A percentile compares a stretch with the other conserved stretches of the same genome.
Evolutionary conservation across 352 stramenopile species (phyloP).

Genomic region (Pythium sukuiense): DNA sequence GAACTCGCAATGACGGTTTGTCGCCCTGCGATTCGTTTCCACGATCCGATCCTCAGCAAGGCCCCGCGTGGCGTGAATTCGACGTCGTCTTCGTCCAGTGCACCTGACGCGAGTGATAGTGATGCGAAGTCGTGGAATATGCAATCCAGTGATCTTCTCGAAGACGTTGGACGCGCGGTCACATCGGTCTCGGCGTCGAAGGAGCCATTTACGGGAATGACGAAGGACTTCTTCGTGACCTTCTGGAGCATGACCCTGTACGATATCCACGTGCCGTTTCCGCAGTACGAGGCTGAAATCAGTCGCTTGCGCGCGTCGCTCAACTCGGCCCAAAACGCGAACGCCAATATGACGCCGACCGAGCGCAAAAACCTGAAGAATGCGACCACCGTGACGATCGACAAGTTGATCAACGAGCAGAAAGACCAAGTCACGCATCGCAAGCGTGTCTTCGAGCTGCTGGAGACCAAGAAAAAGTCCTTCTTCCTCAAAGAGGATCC

Average conservation of each 20-base stretch:
- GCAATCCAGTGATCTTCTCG: conserved; percentile 52
- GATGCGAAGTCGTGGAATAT: conserved; percentile 56
- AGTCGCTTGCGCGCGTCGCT: conserved; percentile 63
- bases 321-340: conserved; percentile 27
- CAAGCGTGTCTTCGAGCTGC: conserved; percentile 77
- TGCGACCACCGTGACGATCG: conserved; percentile 73
- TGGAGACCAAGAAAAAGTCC: conserved; percentile 66
- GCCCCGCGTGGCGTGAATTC: conserved; percentile 66
- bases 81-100: conserved; percentile 15
- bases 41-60: conserved; percentile 64
- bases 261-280: conserved; percentile 85
- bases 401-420: conserved; percentile 82
- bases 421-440: conserved; percentile 85
- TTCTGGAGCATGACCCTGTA: conserved; percentile 89
- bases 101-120: conserved; percentile 20
- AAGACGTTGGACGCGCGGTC: conserved; percentile 58
- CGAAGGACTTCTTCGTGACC: conserved; percentile 73
- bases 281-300: conserved; percentile 87
- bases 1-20: conserved; percentile 81
- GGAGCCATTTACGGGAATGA: conserved; percentile 65
- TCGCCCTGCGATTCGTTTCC: conserved; percentile 73
- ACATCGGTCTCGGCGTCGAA: conserved; percentile 27
- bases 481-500: conserved; percentile 58
- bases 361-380: conserved; percentile 85
- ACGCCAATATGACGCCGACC: conserved; percentile 40